These are phyloP conservation scores for Ophiostoma sp. DNA, from an alignment of 2,329 filamentous ascomycete species.

Conservation along the genomic window DNA sequence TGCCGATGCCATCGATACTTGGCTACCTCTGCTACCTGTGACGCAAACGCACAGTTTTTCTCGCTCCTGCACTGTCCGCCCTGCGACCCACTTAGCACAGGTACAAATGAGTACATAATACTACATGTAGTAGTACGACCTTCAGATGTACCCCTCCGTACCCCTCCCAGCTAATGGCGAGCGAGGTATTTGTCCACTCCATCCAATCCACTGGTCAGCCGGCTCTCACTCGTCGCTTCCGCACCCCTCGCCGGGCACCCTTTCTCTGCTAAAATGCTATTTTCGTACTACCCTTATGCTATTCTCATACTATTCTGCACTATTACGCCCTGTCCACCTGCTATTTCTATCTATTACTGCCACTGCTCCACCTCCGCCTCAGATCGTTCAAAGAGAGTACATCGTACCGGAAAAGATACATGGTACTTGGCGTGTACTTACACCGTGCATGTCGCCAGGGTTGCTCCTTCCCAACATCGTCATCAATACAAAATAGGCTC, in stretches of 20 bases:
- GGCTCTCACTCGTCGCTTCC: conserved; percentile 19
- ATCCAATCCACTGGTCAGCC: conserved; percentile 13
- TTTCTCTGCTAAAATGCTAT: neutral
- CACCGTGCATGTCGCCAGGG: conserved; percentile 20
- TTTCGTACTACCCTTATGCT: conserved; percentile 13
- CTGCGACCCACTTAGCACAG: neutral
- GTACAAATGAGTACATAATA: neutral
- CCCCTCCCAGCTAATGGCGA: conserved; percentile 25
- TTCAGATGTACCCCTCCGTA: conserved; percentile 16
- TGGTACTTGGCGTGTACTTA: conserved; percentile 13
- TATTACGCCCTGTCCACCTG: conserved; percentile 1
- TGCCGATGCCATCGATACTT: conserved; percentile 4
- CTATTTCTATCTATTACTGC: neutral
- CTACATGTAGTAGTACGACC: too few relatives aligned
- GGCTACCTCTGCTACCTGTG: neutral
- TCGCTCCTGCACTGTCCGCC: conserved; percentile 2
- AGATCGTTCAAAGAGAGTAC: conserved; percentile 1
- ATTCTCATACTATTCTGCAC: conserved; percentile 21
- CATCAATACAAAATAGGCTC: conserved; percentile 20
- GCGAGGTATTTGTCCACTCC: conserved; percentile 25
- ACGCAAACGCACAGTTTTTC: conserved; percentile 4
- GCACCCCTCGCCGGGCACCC: neutral
- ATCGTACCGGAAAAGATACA: neutral
- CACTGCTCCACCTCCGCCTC: conserved; percentile 14
- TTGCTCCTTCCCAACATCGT: conserved; percentile 20